A percentile compares a stretch with the other conserved stretches of the same genome.
phyloP scores from a whole-genome alignment of 2,329 filamentous ascomycete genomes.

The Colletotrichum neosansevieriae region DNA sequence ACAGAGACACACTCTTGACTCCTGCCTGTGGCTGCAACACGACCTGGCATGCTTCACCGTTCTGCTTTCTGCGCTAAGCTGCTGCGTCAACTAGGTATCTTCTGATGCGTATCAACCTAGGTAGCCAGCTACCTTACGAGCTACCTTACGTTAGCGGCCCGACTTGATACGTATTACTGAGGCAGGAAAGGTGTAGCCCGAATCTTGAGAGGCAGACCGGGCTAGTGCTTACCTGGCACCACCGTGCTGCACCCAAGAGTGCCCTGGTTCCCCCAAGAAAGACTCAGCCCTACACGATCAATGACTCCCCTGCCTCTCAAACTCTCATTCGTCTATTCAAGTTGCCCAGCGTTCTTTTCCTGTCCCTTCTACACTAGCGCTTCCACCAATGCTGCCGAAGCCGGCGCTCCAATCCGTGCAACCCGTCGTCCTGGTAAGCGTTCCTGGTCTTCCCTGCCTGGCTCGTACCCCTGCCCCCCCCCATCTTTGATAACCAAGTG shows the following conservation, averaged over 20 bases:
- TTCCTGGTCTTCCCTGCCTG: slow-evolving; percentile 2
- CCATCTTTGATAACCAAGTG: slow-evolving; percentile 13
- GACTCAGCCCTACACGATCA: slow-evolving; percentile 35
- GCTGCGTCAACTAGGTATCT: not conserved
- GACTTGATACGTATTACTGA: slow-evolving; percentile 35
- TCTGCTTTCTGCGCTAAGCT: slow-evolving; percentile 1
- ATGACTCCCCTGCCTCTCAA: slow-evolving; percentile 11
- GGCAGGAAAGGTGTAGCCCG: slow-evolving; percentile 9
- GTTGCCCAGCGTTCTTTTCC: slow-evolving; percentile 23
- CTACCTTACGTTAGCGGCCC: slow-evolving; percentile 5
- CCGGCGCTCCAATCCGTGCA: slow-evolving; percentile 25
- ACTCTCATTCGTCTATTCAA: slow-evolving; percentile 22
- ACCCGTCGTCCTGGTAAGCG: slow-evolving; percentile 33
- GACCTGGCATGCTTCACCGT: slow-evolving; percentile 6
- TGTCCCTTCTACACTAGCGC: slow-evolving; percentile 26
- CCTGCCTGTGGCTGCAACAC: slow-evolving; percentile 25
- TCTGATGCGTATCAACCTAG: not conserved
- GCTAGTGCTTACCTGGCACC: slow-evolving; percentile 34
- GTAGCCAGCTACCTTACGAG: too few species aligned
- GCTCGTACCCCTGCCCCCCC: not conserved
- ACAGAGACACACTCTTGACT: slow-evolving; percentile 23
- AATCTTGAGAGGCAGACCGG: slow-evolving; percentile 9
- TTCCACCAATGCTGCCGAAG: slow-evolving; percentile 13
- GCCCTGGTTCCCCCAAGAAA: not conserved
- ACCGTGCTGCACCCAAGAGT: slow-evolving; percentile 1